Conservation (phyloP, 116 monocot genomes). For the Posidonia oceanica region DNA sequence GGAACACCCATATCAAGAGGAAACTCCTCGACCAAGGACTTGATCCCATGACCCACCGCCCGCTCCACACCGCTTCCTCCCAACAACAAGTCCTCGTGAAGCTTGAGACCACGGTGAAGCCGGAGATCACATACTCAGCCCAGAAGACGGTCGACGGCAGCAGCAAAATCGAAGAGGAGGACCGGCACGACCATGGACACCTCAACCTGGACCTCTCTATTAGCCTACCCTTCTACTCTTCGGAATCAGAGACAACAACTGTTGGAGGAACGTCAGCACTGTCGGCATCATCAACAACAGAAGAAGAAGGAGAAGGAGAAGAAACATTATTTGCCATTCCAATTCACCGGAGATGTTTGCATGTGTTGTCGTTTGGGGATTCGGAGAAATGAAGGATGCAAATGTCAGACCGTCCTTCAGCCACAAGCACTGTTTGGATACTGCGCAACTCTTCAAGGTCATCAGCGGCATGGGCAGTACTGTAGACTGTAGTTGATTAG, state of each 20-base stretch:
- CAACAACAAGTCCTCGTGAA: background rate
- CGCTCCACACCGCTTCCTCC: background rate
- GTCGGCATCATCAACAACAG: background rate
- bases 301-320: background rate
- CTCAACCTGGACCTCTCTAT: conserved; percentile 56
- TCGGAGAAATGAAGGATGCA: too few relatives aligned
- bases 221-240: conserved; percentile 27
- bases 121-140: background rate
- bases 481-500: too few relatives aligned
- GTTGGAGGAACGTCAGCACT: background rate
- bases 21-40: conserved; percentile 25
- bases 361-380: conserved; percentile 14
- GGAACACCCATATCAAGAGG: conserved; percentile 25
- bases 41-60: conserved; percentile 13
- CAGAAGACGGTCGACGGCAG: background rate
- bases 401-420: too few relatives aligned
- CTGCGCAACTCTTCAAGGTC: background rate
- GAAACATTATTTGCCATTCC: background rate
- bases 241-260: background rate
- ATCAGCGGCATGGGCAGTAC: too few relatives aligned
- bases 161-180: conserved; percentile 1
- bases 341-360: conserved; percentile 9
- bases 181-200: conserved; percentile 6
- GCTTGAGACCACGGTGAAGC: background rate
- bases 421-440: conserved; percentile 14